Conservation (phyloP, 768 basidiomycete species). For the Podaxis pistillaris region DNA sequence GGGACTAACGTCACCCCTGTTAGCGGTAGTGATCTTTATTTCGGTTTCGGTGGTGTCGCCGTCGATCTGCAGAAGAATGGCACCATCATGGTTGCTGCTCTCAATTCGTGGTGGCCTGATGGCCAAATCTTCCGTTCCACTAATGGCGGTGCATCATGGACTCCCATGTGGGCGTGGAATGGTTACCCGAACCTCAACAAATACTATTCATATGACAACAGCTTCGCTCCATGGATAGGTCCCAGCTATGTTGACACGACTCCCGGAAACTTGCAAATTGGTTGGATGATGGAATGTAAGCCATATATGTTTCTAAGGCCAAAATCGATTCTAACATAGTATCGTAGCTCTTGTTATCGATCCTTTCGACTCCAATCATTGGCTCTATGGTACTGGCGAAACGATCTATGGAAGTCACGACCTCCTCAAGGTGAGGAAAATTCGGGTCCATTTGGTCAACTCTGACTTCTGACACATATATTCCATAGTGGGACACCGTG, state of each 20-base stretch:
- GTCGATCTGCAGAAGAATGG: conserved; percentile 61
- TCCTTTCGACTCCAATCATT: conserved; percentile 68
- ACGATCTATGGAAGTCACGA: conserved; percentile 64
- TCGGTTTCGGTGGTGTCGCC: conserved; percentile 61
- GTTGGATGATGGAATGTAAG: conserved; percentile 72
- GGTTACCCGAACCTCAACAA: conserved; percentile 45
- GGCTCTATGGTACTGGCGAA: conserved; percentile 69
- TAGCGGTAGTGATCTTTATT: conserved; percentile 54
- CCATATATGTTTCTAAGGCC: neutral
- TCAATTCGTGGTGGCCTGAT: conserved; percentile 66
- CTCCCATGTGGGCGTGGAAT: conserved; percentile 55
- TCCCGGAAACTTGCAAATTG: conserved; percentile 48
- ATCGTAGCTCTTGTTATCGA: conserved; percentile 50
- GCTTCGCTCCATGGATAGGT: conserved; percentile 61
- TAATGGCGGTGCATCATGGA: conserved; percentile 58
- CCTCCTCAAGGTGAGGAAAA: conserved; percentile 34
- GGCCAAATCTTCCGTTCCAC: conserved; percentile 64
- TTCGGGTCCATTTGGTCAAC: neutral
- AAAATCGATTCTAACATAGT: neutral
- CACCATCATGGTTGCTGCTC: conserved; percentile 66
- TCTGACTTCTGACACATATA: neutral
- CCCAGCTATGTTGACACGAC: conserved; percentile 43
- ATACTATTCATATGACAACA: conserved; percentile 54
- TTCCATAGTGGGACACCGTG: conserved; percentile 51
- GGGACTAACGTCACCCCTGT: conserved; percentile 67